Evolutionary conservation across 2,329 filamentous ascomycete genomes (phyloP).

Genomic region (Seiridium unicorne): DNA sequence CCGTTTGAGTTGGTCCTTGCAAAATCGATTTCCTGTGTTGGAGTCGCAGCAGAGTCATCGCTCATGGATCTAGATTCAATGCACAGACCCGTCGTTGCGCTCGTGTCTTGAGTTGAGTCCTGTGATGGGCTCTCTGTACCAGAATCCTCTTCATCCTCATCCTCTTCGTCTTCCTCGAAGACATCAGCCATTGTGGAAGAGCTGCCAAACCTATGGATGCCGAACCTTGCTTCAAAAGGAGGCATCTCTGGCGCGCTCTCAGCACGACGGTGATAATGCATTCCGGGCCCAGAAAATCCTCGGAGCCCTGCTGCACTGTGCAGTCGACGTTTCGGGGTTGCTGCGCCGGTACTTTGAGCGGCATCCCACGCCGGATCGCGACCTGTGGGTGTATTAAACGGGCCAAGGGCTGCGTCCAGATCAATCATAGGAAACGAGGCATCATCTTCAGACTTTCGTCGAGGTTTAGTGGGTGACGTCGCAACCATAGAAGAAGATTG

Average conservation of each 20-base stretch:
- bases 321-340: constrained; percentile 61
- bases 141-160: constrained; percentile 36
- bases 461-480: constrained; percentile 22
- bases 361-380: constrained; percentile 66
- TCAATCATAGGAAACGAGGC: constrained; percentile 81
- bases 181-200: constrained; percentile 80
- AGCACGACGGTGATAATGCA: constrained; percentile 74
- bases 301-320: constrained; percentile 75
- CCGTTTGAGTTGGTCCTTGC: constrained; percentile 13
- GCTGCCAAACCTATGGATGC: constrained; percentile 61
- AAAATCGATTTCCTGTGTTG: constrained; percentile 26
- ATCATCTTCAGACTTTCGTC: constrained; percentile 54
- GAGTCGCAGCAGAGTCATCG: constrained; percentile 25
- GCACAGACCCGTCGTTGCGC: constrained; percentile 13
- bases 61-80: constrained; percentile 18
- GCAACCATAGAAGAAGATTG: constrained; percentile 29
- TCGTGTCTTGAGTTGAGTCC: constrained; percentile 22
- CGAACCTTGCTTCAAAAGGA: constrained; percentile 66
- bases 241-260: constrained; percentile 80
- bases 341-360: constrained; percentile 56
- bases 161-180: constrained; percentile 80
- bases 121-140: constrained; percentile 23
- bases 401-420: constrained; percentile 87
- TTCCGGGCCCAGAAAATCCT: constrained; percentile 65
- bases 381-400: constrained; percentile 78